Evolutionary conservation across 176 grass and related monocot genomes (phyloP).

Genomic region (Eragrostis nindensis): DNA sequence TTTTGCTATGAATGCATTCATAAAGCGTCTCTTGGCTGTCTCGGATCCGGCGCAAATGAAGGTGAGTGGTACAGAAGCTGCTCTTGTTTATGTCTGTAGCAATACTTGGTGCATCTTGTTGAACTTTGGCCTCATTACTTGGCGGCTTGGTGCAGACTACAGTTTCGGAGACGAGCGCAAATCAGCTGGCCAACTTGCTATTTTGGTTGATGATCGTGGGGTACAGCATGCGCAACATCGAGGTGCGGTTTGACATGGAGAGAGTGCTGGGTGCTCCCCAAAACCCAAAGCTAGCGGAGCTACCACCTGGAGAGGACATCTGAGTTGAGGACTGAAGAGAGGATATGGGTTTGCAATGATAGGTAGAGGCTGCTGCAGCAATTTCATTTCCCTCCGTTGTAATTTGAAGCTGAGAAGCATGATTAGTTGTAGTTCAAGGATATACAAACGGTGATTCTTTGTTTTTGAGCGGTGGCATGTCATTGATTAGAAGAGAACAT

Average conservation of each 20-base stretch:
- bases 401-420: not conserved
- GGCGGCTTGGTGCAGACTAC: slow-evolving; percentile 50
- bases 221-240: slow-evolving; percentile 92
- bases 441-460: not conserved
- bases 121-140: not conserved
- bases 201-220: slow-evolving; percentile 95
- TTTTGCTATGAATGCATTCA: slow-evolving; percentile 95
- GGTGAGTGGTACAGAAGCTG: slow-evolving; percentile 27
- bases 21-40: slow-evolving; percentile 84
- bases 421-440: not conserved
- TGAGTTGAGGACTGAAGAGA: not conserved
- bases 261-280: slow-evolving; percentile 65
- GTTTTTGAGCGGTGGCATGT: not conserved
- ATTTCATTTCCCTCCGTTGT: not conserved
- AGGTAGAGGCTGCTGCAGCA: not conserved
- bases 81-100: not conserved
- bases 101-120: not conserved
- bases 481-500: not conserved
- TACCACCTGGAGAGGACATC: slow-evolving; percentile 74
- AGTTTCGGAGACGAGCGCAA: slow-evolving; percentile 70
- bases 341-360: not conserved
- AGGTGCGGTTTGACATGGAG: slow-evolving; percentile 96
- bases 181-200: slow-evolving; percentile 78
- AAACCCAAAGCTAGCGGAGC: slow-evolving; percentile 55
- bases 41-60: slow-evolving; percentile 93